Base-by-base conservation (phyloP, 2,329 filamentous ascomycete species). In the Amesomyces nigricolor region DNA sequence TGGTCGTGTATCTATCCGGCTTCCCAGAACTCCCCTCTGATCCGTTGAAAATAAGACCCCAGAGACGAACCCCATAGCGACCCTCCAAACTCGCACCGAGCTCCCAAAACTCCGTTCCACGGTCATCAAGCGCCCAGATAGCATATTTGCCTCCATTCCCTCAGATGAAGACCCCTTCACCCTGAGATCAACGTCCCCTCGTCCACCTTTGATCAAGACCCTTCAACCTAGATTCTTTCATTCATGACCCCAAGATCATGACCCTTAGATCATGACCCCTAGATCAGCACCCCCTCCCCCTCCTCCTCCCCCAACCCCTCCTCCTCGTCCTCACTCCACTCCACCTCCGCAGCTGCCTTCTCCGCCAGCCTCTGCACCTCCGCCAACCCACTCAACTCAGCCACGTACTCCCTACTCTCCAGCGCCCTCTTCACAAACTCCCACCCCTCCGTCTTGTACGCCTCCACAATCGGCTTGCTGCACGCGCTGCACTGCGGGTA, bases 401-500 rank as follows among this genome's bases (percentile, higher is more conserved):
- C 82, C 0, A 95, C 87, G 66, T 87, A 94, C 1, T 89, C 85
- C 65, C 83, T 84, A 69, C 91, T 86, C 57, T 83, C 81, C 13
- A 94, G 71, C 0, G 89, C 89, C 55, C 78, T 78, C 73, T 86
- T 86, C 35, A 94, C 82, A 67, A 95, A 95, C 0, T 75, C 80
- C 88, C 89, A 95, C 0, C 85, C 86, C 45, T 85, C 80, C 2
- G 71, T 68, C 45, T 81, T 77, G 67, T 91, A 94, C 1, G 82
- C 82, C 0, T 78, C 75, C 1, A 92, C 70, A 29, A 95, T 83
- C 43, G 78, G 82, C 35, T 80, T 79, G 60, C 87, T 89, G 65
- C 89, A 95, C 2, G 88, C 89, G 47, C 87, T 90, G 70, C 89
- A 95, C 69, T 84, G 86, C 54, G 90, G 85, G 68, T 91, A 95